A percentile compares a stretch with the other conserved stretches of the same genome.
phyloP scores from a whole-genome alignment of 768 basidiomycete genomes.

The Psilocybe cyanescens region DNA sequence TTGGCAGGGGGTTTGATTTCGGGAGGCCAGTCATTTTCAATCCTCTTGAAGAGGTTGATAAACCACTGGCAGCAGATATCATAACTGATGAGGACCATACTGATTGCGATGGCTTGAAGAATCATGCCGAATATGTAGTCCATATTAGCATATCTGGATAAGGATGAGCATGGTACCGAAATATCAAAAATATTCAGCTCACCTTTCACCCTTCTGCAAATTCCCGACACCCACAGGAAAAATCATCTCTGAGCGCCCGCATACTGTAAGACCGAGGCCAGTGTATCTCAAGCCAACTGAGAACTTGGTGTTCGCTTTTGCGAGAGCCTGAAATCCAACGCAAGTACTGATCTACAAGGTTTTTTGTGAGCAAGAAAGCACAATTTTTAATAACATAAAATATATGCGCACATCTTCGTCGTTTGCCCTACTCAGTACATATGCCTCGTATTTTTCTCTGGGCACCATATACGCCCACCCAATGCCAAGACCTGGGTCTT shows the following conservation, averaged over 20 bases:
- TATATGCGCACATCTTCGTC: background rate
- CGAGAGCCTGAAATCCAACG: constrained; percentile 10
- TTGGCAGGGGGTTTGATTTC: background rate
- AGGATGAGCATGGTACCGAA: background rate
- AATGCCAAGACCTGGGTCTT: constrained; percentile 11
- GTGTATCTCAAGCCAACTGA: constrained; percentile 1
- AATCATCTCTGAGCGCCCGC: constrained; percentile 10
- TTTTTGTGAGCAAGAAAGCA: background rate
- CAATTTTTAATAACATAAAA: background rate
- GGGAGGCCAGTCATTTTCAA: background rate
- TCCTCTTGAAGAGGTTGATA: constrained; percentile 17
- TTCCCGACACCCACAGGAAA: constrained; percentile 1
- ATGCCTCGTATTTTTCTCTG: background rate
- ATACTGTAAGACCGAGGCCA: background rate
- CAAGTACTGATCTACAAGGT: constrained; percentile 10
- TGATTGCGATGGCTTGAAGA: background rate
- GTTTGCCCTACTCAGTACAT: background rate
- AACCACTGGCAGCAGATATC: constrained; percentile 25
- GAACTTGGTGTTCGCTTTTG: background rate
- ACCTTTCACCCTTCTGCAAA: constrained; percentile 13
- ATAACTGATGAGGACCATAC: constrained; percentile 16
- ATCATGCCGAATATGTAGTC: constrained; percentile 13
- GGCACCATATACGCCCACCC: constrained; percentile 12
- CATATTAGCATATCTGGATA: constrained; percentile 16
- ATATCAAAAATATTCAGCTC: background rate